These are phyloP conservation scores for Gnetum montanum DNA, from an alignment of 75 land plant genomes.

Conservation along the genomic window DNA sequence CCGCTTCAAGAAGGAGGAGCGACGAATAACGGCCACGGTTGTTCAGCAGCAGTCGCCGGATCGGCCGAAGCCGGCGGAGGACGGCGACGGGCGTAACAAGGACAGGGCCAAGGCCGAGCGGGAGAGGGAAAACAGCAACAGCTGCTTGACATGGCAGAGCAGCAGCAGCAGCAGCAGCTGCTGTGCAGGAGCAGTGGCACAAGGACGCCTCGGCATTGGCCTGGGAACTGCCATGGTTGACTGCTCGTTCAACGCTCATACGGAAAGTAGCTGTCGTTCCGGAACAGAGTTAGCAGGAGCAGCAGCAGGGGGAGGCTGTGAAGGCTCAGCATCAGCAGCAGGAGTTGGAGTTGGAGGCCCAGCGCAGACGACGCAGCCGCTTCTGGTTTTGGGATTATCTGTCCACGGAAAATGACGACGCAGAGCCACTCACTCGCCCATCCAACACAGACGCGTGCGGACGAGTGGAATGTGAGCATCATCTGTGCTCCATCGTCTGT, in stretches of 20 bases:
- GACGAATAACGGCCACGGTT: conserved; percentile 11
- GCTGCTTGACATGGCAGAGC: conserved; percentile 6
- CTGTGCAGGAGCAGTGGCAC: background rate
- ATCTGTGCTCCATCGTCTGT: too few relatives aligned
- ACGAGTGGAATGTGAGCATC: too few relatives aligned
- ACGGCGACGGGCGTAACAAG: background rate
- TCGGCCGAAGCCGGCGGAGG: background rate
- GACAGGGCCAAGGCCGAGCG: background rate
- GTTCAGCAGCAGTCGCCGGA: background rate
- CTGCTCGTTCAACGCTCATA: background rate
- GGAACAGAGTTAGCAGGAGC: background rate
- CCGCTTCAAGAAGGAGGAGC: conserved; percentile 29
- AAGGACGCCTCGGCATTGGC: background rate
- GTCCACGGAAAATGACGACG: background rate
- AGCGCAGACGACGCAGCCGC: background rate
- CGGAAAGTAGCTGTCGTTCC: background rate
- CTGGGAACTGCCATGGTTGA: background rate
- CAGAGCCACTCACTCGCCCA: too few relatives aligned
- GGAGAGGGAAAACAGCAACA: background rate
- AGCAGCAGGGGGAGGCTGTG: too few relatives aligned
- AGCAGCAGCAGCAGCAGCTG: background rate
- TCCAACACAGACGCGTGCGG: too few relatives aligned
- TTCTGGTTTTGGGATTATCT: conserved; percentile 4
- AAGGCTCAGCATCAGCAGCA: too few relatives aligned
- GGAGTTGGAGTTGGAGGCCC: too few relatives aligned